These are phyloP conservation scores for Kuraishia hungarica DNA, from an alignment of 805 yeast species.

Conservation along the genomic window DNA sequence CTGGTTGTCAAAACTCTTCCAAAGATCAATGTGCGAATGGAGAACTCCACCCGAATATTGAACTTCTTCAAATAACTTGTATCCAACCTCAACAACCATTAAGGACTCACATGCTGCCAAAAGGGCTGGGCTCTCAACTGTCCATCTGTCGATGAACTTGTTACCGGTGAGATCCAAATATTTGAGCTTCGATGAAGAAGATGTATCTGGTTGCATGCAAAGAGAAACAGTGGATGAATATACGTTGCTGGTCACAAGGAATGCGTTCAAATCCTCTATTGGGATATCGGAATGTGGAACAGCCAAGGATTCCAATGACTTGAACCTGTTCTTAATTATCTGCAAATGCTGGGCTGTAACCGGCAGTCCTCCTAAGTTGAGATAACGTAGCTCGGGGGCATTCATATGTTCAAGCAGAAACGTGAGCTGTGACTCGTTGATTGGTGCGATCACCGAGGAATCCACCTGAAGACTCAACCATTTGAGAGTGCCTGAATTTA, in stretches of 20 bases:
- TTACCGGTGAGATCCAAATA: slow-evolving; percentile 64
- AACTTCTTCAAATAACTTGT: slow-evolving; percentile 42
- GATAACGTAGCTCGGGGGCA: slow-evolving; percentile 34
- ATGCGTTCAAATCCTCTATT: slow-evolving; percentile 27
- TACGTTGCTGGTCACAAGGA: slow-evolving; percentile 11
- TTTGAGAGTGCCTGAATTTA: slow-evolving; percentile 26
- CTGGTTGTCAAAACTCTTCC: slow-evolving; percentile 49
- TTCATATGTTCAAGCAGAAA: slow-evolving; percentile 34
- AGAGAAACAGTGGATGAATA: slow-evolving; percentile 3
- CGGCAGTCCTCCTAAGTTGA: slow-evolving; percentile 46
- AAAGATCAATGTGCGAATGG: slow-evolving; percentile 23
- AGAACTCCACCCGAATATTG: slow-evolving; percentile 27
- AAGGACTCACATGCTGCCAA: slow-evolving; percentile 39
- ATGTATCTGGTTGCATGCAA: slow-evolving; percentile 1
- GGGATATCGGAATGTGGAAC: slow-evolving; percentile 29
- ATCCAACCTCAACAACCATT: slow-evolving; percentile 58
- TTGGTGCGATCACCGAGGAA: slow-evolving; percentile 42
- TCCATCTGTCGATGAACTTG: slow-evolving; percentile 50
- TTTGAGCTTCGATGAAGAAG: slow-evolving; percentile 31
- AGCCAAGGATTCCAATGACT: slow-evolving; percentile 31
- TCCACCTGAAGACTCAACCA: slow-evolving; percentile 51
- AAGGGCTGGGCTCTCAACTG: slow-evolving; percentile 38
- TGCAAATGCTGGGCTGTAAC: slow-evolving; percentile 29
- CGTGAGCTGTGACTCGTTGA: slow-evolving; percentile 33
- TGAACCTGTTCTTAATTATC: slow-evolving; percentile 30